Evolutionary conservation across 169 alveolate species (phyloP), one percentile per base, ranked within the genome.

Genomic region (Cystoisospora suis): DNA sequence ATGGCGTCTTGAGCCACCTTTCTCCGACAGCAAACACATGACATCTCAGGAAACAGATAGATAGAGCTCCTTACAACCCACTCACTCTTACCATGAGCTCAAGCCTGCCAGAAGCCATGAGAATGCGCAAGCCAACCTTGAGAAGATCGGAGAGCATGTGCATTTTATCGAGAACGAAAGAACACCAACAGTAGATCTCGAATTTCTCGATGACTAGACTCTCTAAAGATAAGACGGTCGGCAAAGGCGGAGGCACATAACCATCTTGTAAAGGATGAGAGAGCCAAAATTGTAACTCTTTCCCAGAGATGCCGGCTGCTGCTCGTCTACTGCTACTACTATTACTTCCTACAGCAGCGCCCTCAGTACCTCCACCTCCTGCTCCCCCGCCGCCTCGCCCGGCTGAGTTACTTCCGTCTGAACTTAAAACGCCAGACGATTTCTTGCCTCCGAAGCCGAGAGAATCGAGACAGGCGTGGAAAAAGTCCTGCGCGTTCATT

Each of bases 61-160:
- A n/a, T n/a, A n/a, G n/a, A n/a, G n/a, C n/a, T n/a, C n/a, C n/a
- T n/a, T n/a, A n/a, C n/a, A n/a, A n/a, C n/a, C n/a, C n/a, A n/a
- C n/a, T n/a, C n/a, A n/a, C 17, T 20, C 91, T 47, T 56, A 87
- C 91, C 91, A 87, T 87, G 46, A 87, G 87, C 45, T 87, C 91
- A 36, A 87, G 91, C 45, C 91, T 75, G 20, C 91, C 91, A 1
- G 91, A 87, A 0, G 91, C 91, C 91, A 87, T 87, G 27, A 87
- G 70, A 7, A 87, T 87, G 69, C 91, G 93, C 61, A 96, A 93
- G n/a, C 97, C 97, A 81, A 96, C 93, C 69, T 96, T 88, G 61
- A 96, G 89, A 45, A 96, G 94, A 86, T 96, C 98, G 65, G 97
- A 95, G 72, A 96, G 94, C 97, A 95, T 94, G 86, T 96, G 96